phyloP scores from a whole-genome alignment of 345 rosid species.

The Eucalyptus albens region DNA sequence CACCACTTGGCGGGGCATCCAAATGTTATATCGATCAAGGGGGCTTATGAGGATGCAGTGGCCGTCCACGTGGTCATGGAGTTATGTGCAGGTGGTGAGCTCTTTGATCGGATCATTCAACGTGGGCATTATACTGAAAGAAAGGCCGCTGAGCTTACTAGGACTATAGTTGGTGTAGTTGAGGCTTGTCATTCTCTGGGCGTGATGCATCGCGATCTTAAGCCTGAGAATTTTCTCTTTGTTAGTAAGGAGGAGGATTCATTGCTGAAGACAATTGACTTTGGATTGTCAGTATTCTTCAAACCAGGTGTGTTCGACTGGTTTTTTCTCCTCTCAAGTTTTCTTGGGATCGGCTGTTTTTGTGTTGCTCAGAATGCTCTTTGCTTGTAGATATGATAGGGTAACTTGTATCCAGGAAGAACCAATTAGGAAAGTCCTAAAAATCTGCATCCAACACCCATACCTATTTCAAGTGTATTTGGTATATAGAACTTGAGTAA shows the following conservation, averaged over 20 bases:
- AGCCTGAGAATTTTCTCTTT: slow-evolving; percentile 40
- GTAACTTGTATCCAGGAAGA: neutral
- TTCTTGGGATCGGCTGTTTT: neutral
- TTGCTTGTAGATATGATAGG: neutral
- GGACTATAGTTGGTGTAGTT: slow-evolving; percentile 32
- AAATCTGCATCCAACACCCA: neutral
- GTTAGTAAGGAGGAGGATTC: slow-evolving; percentile 21
- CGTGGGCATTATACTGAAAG: slow-evolving; percentile 32
- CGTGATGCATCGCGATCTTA: slow-evolving; percentile 37
- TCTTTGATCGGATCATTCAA: slow-evolving; percentile 30
- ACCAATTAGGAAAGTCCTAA: neutral
- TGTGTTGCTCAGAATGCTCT: neutral
- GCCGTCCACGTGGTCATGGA: slow-evolving; percentile 43
- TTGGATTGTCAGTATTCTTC: slow-evolving; percentile 34
- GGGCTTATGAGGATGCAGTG: slow-evolving; percentile 31
- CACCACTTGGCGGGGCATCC: slow-evolving; percentile 37
- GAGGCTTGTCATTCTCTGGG: slow-evolving; percentile 40
- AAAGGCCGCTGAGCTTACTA: slow-evolving; percentile 32
- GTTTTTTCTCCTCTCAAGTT: neutral
- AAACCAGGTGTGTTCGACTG: slow-evolving; percentile 15
- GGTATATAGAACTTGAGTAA: neutral
- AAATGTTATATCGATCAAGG: slow-evolving; percentile 19
- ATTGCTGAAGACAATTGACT: slow-evolving; percentile 28
- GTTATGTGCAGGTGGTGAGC: slow-evolving; percentile 31
- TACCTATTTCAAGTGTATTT: neutral